Percentiles rank a stretch among this genome's conserved stretches.
phyloP scores from a whole-genome alignment of 192 early-diverging fungal species.

The Umbelopsis ramanniana region DNA sequence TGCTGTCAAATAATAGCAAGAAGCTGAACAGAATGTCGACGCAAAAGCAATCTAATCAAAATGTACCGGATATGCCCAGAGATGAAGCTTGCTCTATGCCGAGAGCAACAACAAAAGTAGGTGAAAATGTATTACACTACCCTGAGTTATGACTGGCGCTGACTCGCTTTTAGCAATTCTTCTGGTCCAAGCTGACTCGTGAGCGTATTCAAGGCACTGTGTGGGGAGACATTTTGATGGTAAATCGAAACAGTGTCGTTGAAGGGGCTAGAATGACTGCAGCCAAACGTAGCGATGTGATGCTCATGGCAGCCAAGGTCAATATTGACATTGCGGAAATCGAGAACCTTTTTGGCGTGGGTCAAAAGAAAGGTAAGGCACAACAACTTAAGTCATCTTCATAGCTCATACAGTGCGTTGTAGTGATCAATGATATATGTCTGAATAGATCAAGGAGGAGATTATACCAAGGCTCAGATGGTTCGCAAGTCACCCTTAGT shows the following conservation, averaged over 20 bases:
- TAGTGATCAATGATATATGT: background rate
- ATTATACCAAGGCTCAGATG: constrained; percentile 12
- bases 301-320: constrained; percentile 9
- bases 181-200: constrained; percentile 59
- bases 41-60: constrained; percentile 24
- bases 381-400: no score
- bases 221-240: constrained; percentile 52
- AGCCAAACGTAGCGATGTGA: background rate
- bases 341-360: constrained; percentile 1
- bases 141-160: background rate
- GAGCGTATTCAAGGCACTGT: constrained; percentile 53
- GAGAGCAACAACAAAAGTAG: constrained; percentile 44
- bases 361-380: constrained; percentile 9
- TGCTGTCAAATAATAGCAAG: constrained; percentile 29
- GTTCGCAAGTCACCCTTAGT: constrained; percentile 41
- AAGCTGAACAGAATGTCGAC: constrained; percentile 14
- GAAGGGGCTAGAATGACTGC: background rate
- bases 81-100: constrained; percentile 31
- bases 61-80: constrained; percentile 35
- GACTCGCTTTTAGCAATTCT: constrained; percentile 45
- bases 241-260: background rate
- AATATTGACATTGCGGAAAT: constrained; percentile 12
- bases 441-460: background rate
- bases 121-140: background rate
- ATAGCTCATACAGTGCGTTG: no score